Percentiles rank a stretch among this genome's conserved stretches.
These are phyloP conservation scores for Coemansia sp. DNA, from an alignment of 192 early-diverging fungal species.

Conservation along the genomic window DNA sequence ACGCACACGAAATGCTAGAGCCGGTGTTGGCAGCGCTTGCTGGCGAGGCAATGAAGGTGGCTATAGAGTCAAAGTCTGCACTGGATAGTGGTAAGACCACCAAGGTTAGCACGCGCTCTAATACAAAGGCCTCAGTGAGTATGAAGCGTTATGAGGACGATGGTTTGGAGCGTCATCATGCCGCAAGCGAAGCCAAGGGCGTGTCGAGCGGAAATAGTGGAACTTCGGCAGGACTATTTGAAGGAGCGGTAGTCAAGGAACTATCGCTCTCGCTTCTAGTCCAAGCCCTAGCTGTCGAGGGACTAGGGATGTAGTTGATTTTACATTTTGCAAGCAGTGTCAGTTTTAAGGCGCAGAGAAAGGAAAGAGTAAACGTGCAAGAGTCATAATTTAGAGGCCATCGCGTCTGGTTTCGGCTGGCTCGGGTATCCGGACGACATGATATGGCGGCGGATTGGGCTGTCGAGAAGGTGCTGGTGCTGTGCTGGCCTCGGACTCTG, in stretches of 20 bases:
- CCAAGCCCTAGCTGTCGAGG: constrained; percentile 44
- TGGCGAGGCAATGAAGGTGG: constrained; percentile 7
- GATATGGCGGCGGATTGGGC: constrained; percentile 37
- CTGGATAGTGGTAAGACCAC: neutral
- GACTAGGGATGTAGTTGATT: constrained; percentile 35
- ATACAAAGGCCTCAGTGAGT: too few species aligned
- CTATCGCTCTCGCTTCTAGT: constrained; percentile 38
- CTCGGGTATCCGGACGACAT: constrained; percentile 14
- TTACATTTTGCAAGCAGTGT: neutral
- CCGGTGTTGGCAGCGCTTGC: constrained; percentile 23
- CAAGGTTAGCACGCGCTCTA: neutral
- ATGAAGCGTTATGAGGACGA: neutral
- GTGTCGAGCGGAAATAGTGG: neutral
- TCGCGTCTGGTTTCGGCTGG: neutral
- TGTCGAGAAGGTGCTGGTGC: neutral
- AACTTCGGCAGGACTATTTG: neutral
- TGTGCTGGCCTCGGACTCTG: neutral
- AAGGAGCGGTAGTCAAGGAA: constrained; percentile 17
- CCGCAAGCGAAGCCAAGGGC: neutral
- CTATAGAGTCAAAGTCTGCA: neutral
- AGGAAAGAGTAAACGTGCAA: neutral
- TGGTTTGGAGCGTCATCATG: neutral
- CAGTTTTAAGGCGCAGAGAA: neutral
- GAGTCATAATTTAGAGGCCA: neutral
- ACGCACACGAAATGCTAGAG: constrained; percentile 15